Evolutionary conservation across 805 yeast genomes (phyloP).

Genomic region (Nakazawaea wickerhamii): DNA sequence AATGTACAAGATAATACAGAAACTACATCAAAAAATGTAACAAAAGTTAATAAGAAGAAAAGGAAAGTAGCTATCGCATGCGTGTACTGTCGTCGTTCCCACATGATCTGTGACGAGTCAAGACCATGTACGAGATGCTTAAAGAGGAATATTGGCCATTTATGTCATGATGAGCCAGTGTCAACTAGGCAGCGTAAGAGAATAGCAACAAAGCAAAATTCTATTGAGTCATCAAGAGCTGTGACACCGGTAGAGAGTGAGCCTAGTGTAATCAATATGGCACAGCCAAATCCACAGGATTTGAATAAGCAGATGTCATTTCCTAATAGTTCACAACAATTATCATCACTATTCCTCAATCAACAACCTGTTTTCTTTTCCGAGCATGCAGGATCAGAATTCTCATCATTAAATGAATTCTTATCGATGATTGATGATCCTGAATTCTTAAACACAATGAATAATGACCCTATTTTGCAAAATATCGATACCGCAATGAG

Average conservation of each 20-base stretch:
- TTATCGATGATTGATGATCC: constrained; percentile 88
- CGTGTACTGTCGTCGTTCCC: constrained; percentile 87
- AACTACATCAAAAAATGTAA: neutral
- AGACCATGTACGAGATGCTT: constrained; percentile 79
- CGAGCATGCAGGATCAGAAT: constrained; percentile 91
- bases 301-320: neutral
- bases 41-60: constrained; percentile 34
- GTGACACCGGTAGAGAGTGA: constrained; percentile 1
- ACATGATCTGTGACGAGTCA: constrained; percentile 84
- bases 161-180: constrained; percentile 73
- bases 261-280: no score
- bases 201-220: constrained; percentile 8
- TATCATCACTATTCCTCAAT: constrained; percentile 22
- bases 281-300: no score
- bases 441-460: constrained; percentile 45
- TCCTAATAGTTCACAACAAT: neutral
- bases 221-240: constrained; percentile 12
- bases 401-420: constrained; percentile 84
- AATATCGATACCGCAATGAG: constrained; percentile 24
- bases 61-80: constrained; percentile 67
- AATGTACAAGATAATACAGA: neutral
- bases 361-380: constrained; percentile 81
- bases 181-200: constrained; percentile 31
- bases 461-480: constrained; percentile 31
- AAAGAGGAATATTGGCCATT: constrained; percentile 80